These are phyloP conservation scores for Byssothecium circinans DNA, from an alignment of 2,329 filamentous ascomycete genomes.

Conservation along the genomic window DNA sequence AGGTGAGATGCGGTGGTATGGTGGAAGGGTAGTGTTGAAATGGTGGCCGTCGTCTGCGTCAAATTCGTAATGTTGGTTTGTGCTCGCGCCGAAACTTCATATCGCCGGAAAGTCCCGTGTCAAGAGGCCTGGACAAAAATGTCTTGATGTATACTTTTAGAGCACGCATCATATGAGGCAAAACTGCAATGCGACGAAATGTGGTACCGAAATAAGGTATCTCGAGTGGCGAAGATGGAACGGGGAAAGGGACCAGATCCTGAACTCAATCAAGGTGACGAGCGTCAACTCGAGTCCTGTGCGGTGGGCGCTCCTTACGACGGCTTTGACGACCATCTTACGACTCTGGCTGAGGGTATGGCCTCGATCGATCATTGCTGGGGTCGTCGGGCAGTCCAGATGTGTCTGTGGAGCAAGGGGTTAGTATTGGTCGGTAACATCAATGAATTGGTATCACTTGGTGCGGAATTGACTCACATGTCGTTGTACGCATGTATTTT, in stretches of 20 bases:
- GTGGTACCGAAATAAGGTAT: slow-evolving; percentile 11
- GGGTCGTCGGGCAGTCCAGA: slow-evolving; percentile 52
- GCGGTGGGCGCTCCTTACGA: slow-evolving; percentile 14
- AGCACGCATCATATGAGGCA: slow-evolving; percentile 7
- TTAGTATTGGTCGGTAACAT: slow-evolving; percentile 28
- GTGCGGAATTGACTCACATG: slow-evolving; percentile 61
- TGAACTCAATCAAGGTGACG: slow-evolving; percentile 3
- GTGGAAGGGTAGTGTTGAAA: slow-evolving; percentile 1
- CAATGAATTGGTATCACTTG: slow-evolving; percentile 28
- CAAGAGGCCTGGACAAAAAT: neutral
- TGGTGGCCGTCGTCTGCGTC: slow-evolving; percentile 8
- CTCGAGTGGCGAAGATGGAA: slow-evolving; percentile 2
- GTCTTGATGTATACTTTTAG: slow-evolving; percentile 8
- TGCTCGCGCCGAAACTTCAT: slow-evolving; percentile 4
- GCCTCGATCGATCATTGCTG: slow-evolving; percentile 37
- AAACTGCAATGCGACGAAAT: too few relatives aligned
- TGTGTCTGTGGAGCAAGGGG: slow-evolving; percentile 45
- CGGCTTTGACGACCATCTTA: slow-evolving; percentile 19
- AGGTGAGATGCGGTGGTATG: slow-evolving; percentile 2
- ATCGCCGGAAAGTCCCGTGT: slow-evolving; percentile 1
- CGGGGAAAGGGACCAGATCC: slow-evolving; percentile 6
- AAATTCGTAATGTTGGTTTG: slow-evolving; percentile 7
- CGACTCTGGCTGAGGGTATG: slow-evolving; percentile 12
- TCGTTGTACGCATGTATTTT: slow-evolving; percentile 73
- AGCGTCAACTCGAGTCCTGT: slow-evolving; percentile 13